Percentiles rank a stretch among this genome's conserved stretches.
These are phyloP conservation scores for Tylopilus subfusipes DNA, from an alignment of 768 basidiomycete genomes.

Conservation along the genomic window DNA sequence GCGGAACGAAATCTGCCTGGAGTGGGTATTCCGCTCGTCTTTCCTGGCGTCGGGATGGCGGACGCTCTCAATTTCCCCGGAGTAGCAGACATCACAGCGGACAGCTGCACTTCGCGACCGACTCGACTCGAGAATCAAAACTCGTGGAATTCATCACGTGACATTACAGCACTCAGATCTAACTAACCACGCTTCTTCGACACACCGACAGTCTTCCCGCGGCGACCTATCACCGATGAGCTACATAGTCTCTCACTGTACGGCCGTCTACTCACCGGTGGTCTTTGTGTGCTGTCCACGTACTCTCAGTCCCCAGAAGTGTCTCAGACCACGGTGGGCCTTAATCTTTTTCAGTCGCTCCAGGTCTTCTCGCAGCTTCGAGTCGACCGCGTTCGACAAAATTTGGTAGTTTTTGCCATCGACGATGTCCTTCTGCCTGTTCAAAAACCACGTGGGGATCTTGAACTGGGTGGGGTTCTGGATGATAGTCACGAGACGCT, in stretches of 20 bases:
- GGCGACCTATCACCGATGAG: constrained; percentile 59
- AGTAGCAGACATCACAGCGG: constrained; percentile 40
- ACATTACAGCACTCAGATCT: constrained; percentile 5
- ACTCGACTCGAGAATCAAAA: not conserved
- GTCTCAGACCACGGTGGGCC: constrained; percentile 89
- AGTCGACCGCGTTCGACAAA: constrained; percentile 94
- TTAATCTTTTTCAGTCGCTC: constrained; percentile 99
- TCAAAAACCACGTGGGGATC: constrained; percentile 98
- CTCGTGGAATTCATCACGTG: constrained; percentile 18
- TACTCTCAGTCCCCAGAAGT: constrained; percentile 93
- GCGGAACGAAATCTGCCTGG: constrained; percentile 68
- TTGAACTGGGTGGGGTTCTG: constrained; percentile 99
- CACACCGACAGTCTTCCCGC: constrained; percentile 94
- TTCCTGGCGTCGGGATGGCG: constrained; percentile 47
- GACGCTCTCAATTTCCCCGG: constrained; percentile 42
- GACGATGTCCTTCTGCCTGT: constrained; percentile 97
- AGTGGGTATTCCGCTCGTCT: constrained; percentile 55
- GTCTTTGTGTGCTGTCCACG: constrained; percentile 99
- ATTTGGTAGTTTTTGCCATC: constrained; percentile 98
- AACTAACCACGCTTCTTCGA: constrained; percentile 79
- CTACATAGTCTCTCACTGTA: not conserved
- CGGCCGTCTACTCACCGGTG: constrained; percentile 58
- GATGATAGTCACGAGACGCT: constrained; percentile 98
- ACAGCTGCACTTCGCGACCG: not conserved
- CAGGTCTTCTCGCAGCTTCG: constrained; percentile 96